Evolutionary conservation across 495 filamentous ascomycete genomes (phyloP), one percentile per base, ranked within the genome.

Genomic region (Penicillium coprophilum): DNA sequence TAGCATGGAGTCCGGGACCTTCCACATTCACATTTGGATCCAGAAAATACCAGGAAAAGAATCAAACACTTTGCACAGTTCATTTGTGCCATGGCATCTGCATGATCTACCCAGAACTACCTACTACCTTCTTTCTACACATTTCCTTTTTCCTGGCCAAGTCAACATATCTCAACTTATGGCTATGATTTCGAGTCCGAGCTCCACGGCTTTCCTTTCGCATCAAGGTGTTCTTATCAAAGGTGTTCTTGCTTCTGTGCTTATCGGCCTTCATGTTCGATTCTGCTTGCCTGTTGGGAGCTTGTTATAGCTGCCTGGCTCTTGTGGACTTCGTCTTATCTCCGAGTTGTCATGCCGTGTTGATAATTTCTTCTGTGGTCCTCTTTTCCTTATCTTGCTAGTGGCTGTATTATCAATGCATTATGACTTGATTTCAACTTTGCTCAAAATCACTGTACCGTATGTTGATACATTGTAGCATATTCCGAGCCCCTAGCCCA

Each of bases 161-260:
- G 7, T 30, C 24, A 46, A 46, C 27, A 20, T 31, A 12, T 20
- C 13, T 6, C 24, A 46, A 30, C 6, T 20, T 10, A 24, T 23
- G 36, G 23, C 38, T 20, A 51, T 39, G 23, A 41, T 43, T 24
- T 21, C 6, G 60, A 41, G 54, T 53, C 58, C 24, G 28, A n/a
- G 27, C n/a, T 41, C 39, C 23, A 31, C 55, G 39, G 39, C 53
- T 64, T 57, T 38, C n/a, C 6, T 40, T 41, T 13, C 50, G 38
- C 27, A 43, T 52, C 36, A 30, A 41, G 49, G 49, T 51, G 49
- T 51, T 51, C 9, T 27, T 51, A 20, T 63, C 56, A 49, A 62
- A 59, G 58, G 60, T 62, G 67, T 61, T 69, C 63, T 68, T 62
- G 32, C 59, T 62, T 63, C 30, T 61, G 41, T 9, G 34, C 21